Percentiles rank a stretch among this genome's conserved stretches.
phyloP scores from a whole-genome alignment of 345 rosid genomes.

The Salix brachista region DNA sequence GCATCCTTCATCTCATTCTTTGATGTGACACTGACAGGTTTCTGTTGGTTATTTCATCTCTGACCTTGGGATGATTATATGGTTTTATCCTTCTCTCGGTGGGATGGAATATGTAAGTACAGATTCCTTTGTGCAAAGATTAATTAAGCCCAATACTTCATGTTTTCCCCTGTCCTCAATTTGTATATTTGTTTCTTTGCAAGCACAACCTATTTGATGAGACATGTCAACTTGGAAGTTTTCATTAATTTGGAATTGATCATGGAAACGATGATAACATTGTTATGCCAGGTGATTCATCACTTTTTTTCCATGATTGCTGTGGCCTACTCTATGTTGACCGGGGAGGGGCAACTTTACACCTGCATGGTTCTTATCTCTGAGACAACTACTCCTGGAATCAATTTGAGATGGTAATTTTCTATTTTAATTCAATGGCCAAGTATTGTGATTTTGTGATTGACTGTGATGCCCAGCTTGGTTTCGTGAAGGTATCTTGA shows the following conservation, averaged over 20 bases:
- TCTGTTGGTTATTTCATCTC: constrained; percentile 83
- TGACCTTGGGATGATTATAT: constrained; percentile 74
- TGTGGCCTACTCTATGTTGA: constrained; percentile 66
- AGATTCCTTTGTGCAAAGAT: neutral
- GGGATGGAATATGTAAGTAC: constrained; percentile 82
- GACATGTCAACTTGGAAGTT: neutral
- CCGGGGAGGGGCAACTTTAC: constrained; percentile 78
- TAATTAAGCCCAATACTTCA: neutral
- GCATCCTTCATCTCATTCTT: neutral
- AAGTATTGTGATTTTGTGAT: neutral
- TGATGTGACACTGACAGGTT: constrained; percentile 40
- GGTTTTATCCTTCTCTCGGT: constrained; percentile 83
- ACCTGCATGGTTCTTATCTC: constrained; percentile 82
- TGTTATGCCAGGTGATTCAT: constrained; percentile 58
- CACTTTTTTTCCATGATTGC: constrained; percentile 61
- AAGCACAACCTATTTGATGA: neutral
- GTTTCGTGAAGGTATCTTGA: constrained; percentile 63
- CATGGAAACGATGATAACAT: neutral
- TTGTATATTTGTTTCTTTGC: neutral
- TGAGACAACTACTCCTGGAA: constrained; percentile 82
- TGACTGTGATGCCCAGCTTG: neutral
- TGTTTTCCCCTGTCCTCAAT: neutral
- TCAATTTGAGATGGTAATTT: constrained; percentile 83
- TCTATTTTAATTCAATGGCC: neutral
- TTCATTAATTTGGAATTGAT: neutral